These are phyloP conservation scores for Melastoma candidum DNA, from an alignment of 441 rosid genomes.

Conservation along the genomic window DNA sequence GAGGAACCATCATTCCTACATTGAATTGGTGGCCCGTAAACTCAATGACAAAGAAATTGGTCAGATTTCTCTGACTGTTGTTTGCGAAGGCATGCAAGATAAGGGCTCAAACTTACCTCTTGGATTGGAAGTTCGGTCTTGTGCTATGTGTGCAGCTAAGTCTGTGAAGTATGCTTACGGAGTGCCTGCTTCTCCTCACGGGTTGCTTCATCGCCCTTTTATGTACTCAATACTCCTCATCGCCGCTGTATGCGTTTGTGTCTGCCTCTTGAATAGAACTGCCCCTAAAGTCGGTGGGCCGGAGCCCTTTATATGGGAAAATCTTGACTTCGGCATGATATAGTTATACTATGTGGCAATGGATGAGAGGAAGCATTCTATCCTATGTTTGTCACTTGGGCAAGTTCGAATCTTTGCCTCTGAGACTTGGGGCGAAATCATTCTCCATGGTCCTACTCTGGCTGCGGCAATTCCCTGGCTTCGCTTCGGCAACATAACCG, in stretches of 20 bases:
- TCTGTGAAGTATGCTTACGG: conserved; percentile 40
- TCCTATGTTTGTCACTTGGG: background rate
- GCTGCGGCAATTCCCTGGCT: no score
- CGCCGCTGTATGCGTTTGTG: conserved; percentile 92
- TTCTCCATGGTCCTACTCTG: no score
- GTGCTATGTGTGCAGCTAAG: conserved; percentile 48
- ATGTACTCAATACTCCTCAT: conserved; percentile 82
- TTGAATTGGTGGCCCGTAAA: conserved; percentile 58
- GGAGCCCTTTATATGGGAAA: conserved; percentile 71
- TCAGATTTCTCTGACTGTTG: conserved; percentile 50
- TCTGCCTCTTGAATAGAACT: conserved; percentile 74
- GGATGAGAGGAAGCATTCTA: background rate
- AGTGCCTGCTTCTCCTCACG: conserved; percentile 35
- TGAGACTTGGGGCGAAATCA: no score
- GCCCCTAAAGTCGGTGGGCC: conserved; percentile 46
- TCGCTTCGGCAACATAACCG: no score
- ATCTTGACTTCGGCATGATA: conserved; percentile 54
- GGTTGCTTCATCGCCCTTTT: conserved; percentile 71
- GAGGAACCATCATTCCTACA: conserved; percentile 60
- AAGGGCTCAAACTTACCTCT: conserved; percentile 13
- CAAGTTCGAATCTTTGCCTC: background rate
- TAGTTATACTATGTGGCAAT: conserved; percentile 15
- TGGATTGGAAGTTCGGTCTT: conserved; percentile 25
- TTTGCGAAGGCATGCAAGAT: conserved; percentile 17
- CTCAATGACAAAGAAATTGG: conserved; percentile 50